Evolutionary conservation across 305 asterid species (phyloP).

Genomic region (Plantago rigida): DNA sequence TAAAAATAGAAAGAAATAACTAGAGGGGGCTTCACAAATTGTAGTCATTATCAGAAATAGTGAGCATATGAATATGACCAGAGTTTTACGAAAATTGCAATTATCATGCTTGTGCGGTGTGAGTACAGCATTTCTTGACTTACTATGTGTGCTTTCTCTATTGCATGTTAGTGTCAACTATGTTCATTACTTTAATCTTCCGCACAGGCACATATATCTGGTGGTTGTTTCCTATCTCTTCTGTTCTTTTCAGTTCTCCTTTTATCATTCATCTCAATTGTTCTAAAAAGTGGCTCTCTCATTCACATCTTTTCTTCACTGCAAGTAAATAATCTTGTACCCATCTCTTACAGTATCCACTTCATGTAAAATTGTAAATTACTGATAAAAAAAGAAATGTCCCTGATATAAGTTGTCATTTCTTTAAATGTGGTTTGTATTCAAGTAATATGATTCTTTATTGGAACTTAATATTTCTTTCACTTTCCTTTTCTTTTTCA

Average conservation of each 20-base stretch:
- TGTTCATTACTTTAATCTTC: too few species aligned
- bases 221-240: too few species aligned
- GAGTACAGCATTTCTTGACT: conserved; percentile 1
- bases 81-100: too few species aligned
- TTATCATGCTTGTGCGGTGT: too few species aligned
- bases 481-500: conserved; percentile 2
- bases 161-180: too few species aligned
- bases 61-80: too few species aligned
- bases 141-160: not conserved
- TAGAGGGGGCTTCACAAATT: too few species aligned
- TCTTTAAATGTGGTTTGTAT: not conserved
- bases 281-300: not conserved
- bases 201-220: too few species aligned
- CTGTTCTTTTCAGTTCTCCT: not conserved
- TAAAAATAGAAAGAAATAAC: too few species aligned
- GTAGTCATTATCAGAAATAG: too few species aligned
- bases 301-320: not conserved
- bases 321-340: not conserved
- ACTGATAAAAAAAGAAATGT: not conserved
- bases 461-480: not conserved
- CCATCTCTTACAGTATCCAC: too few species aligned
- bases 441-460: not conserved
- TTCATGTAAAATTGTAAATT: too few species aligned
- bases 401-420: not conserved
- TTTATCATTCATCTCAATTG: not conserved